Conservation (phyloP, 1,284 basidiomycete genomes). For the Cryptococcus deneoformans region DNA sequence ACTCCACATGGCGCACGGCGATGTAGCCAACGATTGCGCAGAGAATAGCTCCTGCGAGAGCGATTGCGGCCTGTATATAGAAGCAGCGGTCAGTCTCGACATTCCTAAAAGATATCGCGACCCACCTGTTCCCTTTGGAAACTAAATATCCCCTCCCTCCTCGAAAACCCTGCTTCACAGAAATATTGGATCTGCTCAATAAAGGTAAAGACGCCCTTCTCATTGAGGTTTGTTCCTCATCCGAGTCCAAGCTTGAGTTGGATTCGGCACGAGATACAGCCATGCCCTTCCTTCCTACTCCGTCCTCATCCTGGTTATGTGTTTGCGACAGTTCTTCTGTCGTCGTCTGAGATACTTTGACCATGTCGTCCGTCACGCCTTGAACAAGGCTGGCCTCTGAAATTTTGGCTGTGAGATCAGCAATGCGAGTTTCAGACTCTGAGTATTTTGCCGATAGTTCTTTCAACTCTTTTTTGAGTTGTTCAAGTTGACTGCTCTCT, state of each 20-base stretch:
- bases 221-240: constrained; percentile 2
- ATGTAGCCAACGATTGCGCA: constrained; percentile 61
- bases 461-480: constrained; percentile 68
- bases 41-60: constrained; percentile 94
- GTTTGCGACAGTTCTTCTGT: not conserved
- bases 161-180: constrained; percentile 41
- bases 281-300: not conserved
- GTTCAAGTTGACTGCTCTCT: constrained; percentile 15
- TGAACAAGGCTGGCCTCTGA: constrained; percentile 67
- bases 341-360: constrained; percentile 14
- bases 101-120: not conserved
- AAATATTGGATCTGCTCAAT: constrained; percentile 7
- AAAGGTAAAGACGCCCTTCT: constrained; percentile 23
- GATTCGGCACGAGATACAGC: not conserved
- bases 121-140: constrained; percentile 15
- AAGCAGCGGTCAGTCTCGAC: not conserved
- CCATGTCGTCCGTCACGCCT: constrained; percentile 24
- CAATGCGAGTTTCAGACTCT: constrained; percentile 73
- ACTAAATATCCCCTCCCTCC: constrained; percentile 43
- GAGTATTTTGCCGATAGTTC: constrained; percentile 76
- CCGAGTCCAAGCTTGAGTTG: constrained; percentile 2
- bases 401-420: constrained; percentile 76
- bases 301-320: constrained; percentile 3
- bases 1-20: constrained; percentile 40
- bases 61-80: constrained; percentile 57